Evolutionary conservation across 192 early-diverging fungal genomes (phyloP).

Genomic region (Chytriomyces hyalinus): DNA sequence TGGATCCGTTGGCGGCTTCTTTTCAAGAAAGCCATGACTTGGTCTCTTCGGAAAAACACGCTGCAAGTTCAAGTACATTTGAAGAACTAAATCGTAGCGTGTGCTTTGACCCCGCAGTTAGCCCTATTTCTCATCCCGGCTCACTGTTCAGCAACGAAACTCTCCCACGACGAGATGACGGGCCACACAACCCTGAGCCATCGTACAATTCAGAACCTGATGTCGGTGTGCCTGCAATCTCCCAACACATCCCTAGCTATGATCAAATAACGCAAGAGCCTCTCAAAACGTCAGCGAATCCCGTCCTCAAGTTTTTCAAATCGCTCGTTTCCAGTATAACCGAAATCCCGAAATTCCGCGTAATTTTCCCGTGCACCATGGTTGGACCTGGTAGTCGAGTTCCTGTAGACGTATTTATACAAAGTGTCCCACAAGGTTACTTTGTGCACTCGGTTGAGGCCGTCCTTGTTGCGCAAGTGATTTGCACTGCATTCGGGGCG

Average conservation of each 20-base stretch:
- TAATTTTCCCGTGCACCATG: constrained; percentile 32
- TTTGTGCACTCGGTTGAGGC: neutral
- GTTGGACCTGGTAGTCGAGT: constrained; percentile 13
- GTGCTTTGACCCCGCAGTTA: neutral
- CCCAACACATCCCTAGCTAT: too few relatives aligned
- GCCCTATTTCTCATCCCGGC: too few relatives aligned
- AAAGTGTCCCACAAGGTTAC: constrained; percentile 12
- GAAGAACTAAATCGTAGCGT: neutral
- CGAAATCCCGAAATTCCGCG: constrained; percentile 12
- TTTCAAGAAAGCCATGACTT: neutral
- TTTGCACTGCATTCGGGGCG: neutral
- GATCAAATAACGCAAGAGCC: too few relatives aligned
- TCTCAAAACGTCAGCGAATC: too few relatives aligned
- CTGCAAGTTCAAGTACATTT: neutral
- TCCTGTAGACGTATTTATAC: constrained; percentile 24
- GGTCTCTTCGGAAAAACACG: neutral
- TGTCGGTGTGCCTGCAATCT: neutral
- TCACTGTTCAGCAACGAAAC: too few relatives aligned
- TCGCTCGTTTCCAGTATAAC: neutral
- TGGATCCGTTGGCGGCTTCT: neutral
- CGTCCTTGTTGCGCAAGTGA: neutral
- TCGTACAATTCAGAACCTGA: neutral
- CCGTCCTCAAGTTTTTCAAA: neutral
- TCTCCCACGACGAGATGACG: too few relatives aligned
- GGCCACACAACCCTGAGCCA: neutral